Percentiles rank a stretch among this genome's conserved stretches.
These are phyloP conservation scores for Myxozyma vanderwaltii DNA, from an alignment of 805 yeast genomes.

Conservation along the genomic window DNA sequence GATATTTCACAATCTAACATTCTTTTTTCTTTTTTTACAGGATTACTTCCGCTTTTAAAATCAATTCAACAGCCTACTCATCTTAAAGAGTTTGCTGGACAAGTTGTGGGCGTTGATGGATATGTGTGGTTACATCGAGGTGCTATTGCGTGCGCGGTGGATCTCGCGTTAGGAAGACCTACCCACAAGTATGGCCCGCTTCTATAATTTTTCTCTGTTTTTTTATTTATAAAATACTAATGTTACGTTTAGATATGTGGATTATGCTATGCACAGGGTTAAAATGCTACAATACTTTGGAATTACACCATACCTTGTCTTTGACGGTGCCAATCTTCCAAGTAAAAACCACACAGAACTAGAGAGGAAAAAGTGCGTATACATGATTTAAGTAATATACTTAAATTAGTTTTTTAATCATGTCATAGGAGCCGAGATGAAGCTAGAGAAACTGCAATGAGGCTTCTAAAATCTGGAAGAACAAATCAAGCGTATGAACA, in stretches of 20 bases:
- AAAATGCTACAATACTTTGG: slow-evolving; percentile 66
- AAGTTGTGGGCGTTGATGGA: slow-evolving; percentile 78
- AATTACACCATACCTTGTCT: slow-evolving; percentile 82
- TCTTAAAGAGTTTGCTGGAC: slow-evolving; percentile 65
- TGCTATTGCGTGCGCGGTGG: slow-evolving; percentile 78
- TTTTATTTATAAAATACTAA: neutral
- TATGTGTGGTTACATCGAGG: slow-evolving; percentile 96
- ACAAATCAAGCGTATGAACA: slow-evolving; percentile 62
- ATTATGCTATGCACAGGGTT: slow-evolving; percentile 67
- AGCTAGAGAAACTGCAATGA: slow-evolving; percentile 60
- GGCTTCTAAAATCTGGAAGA: slow-evolving; percentile 56
- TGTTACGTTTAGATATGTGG: slow-evolving; percentile 48
- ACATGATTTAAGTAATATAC: no score
- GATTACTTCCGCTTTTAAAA: slow-evolving; percentile 76
- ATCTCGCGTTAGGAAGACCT: slow-evolving; percentile 68
- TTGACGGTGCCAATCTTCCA: slow-evolving; percentile 88
- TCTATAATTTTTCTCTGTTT: neutral
- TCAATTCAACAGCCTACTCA: slow-evolving; percentile 65
- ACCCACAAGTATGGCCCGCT: slow-evolving; percentile 47
- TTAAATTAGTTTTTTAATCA: no score
- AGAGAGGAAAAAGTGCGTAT: slow-evolving; percentile 54
- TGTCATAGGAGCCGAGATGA: slow-evolving; percentile 49
- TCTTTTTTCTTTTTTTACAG: slow-evolving; percentile 40
- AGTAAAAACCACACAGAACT: slow-evolving; percentile 73
- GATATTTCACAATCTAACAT: neutral